Percentiles rank a stretch among this genome's conserved stretches.
phyloP scores from a whole-genome alignment of 495 filamentous ascomycete species.

The Halenospora varia region DNA sequence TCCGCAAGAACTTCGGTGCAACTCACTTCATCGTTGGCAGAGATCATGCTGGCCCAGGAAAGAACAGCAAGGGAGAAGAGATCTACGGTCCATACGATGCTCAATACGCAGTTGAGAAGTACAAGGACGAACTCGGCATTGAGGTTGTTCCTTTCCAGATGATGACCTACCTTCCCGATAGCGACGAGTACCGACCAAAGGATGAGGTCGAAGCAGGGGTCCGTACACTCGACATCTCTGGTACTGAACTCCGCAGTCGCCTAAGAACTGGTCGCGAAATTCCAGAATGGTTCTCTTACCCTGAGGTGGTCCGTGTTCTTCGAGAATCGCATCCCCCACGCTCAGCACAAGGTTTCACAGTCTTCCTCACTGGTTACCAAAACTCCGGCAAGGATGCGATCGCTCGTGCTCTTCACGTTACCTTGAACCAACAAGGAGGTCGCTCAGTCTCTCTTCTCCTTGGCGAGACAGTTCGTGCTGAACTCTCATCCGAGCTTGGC shows the following conservation, averaged over 20 bases:
- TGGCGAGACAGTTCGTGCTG: slow-evolving; percentile 89
- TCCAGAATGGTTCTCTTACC: slow-evolving; percentile 99
- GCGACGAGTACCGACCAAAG: slow-evolving; percentile 90
- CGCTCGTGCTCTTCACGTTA: slow-evolving; percentile 92
- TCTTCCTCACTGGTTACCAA: slow-evolving; percentile 95
- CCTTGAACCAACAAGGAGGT: slow-evolving; percentile 96
- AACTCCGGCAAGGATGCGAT: slow-evolving; percentile 97
- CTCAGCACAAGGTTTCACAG: slow-evolving; percentile 88
- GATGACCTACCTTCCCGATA: slow-evolving; percentile 97
- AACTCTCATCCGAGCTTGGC: slow-evolving; percentile 91
- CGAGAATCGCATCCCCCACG: slow-evolving; percentile 91
- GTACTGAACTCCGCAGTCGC: slow-evolving; percentile 88
- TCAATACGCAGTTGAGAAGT: slow-evolving; percentile 96
- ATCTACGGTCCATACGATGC: slow-evolving; percentile 99
- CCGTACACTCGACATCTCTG: slow-evolving; percentile 94
- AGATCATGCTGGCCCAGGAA: slow-evolving; percentile 95
- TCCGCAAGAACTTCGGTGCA: slow-evolving; percentile 98
- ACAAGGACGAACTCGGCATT: slow-evolving; percentile 92
- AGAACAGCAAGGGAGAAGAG: slow-evolving; percentile 92
- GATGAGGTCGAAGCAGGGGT: slow-evolving; percentile 80
- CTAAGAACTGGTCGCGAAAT: slow-evolving; percentile 89
- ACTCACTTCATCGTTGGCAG: slow-evolving; percentile 99
- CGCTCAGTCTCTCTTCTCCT: slow-evolving; percentile 90
- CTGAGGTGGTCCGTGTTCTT: slow-evolving; percentile 94
- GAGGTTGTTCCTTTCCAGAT: slow-evolving; percentile 99